Evolutionary conservation across 1,284 basidiomycete species (phyloP).

Genomic region (Vanrija sp.): DNA sequence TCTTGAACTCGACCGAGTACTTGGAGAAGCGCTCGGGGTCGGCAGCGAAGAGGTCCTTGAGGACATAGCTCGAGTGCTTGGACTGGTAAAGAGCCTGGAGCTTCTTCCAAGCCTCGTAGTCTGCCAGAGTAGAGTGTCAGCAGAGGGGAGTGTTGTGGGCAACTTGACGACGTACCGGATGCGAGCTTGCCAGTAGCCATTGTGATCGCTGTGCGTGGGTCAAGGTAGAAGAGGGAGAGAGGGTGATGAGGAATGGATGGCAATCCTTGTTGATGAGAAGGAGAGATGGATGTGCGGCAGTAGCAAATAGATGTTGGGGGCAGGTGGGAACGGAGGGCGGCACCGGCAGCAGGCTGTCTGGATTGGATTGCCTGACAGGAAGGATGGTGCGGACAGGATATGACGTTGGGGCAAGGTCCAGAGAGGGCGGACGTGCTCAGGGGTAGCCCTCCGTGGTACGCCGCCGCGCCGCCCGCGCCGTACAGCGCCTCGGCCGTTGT

Average conservation of each 20-base stretch:
- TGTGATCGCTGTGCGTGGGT: conserved; percentile 9
- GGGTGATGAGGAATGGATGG: background rate
- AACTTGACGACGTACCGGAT: conserved; percentile 27
- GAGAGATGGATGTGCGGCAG: too few relatives aligned
- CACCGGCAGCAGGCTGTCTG: too few relatives aligned
- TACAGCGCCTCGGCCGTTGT: too few relatives aligned
- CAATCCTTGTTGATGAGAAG: too few relatives aligned
- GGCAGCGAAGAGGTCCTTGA: conserved; percentile 85
- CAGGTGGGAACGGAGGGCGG: too few relatives aligned
- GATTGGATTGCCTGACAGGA: too few relatives aligned
- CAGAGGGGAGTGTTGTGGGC: background rate
- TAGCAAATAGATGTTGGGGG: too few relatives aligned
- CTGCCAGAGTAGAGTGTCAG: conserved; percentile 50
- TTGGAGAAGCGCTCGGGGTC: conserved; percentile 81
- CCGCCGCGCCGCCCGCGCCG: too few relatives aligned
- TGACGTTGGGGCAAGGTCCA: too few relatives aligned
- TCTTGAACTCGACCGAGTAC: conserved; percentile 74
- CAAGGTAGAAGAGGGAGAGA: conserved; percentile 1
- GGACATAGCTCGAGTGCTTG: conserved; percentile 69
- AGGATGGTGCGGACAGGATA: too few relatives aligned
- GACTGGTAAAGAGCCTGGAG: conserved; percentile 79
- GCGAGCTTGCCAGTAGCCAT: conserved; percentile 45
- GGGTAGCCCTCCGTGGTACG: too few relatives aligned
- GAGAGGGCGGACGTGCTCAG: too few relatives aligned
- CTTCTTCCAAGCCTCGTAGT: conserved; percentile 85